These are phyloP conservation scores for Ogataea nonfermentans DNA, from an alignment of 805 yeast genomes.

Conservation along the genomic window DNA sequence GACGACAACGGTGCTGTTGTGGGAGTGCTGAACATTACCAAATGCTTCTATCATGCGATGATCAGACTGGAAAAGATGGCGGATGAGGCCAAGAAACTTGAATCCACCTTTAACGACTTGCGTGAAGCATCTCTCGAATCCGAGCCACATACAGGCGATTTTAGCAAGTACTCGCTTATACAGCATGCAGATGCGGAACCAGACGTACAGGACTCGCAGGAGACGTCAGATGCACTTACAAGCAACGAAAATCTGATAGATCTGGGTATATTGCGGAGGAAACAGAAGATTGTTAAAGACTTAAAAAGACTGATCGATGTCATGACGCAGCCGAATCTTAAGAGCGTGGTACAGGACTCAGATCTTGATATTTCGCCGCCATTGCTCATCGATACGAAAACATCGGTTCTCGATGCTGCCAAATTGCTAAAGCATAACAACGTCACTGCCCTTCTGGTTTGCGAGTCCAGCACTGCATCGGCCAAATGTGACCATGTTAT, in stretches of 20 bases:
- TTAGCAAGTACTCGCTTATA: slow-evolving; percentile 21
- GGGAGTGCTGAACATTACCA: slow-evolving; percentile 46
- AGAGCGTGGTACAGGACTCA: slow-evolving; percentile 27
- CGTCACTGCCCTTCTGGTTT: slow-evolving; percentile 42
- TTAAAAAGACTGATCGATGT: slow-evolving; percentile 37
- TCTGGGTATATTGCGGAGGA: slow-evolving; percentile 26
- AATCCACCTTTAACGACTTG: slow-evolving; percentile 31
- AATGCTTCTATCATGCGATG: slow-evolving; percentile 48
- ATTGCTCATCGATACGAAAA: slow-evolving; percentile 36
- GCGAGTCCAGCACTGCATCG: slow-evolving; percentile 25
- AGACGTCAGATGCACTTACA: slow-evolving; percentile 18
- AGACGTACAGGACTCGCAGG: slow-evolving; percentile 13
- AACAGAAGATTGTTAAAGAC: slow-evolving; percentile 33
- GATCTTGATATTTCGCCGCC: slow-evolving; percentile 32
- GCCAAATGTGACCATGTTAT: slow-evolving; percentile 36
- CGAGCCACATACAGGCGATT: slow-evolving; percentile 13
- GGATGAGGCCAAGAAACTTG: slow-evolving; percentile 35
- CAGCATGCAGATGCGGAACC: slow-evolving; percentile 16
- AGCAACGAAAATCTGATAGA: slow-evolving; percentile 26
- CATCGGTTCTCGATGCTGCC: slow-evolving; percentile 40
- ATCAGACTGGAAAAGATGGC: slow-evolving; percentile 41
- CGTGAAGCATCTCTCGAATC: slow-evolving; percentile 20
- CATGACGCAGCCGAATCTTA: slow-evolving; percentile 42
- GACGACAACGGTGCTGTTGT: slow-evolving; percentile 36
- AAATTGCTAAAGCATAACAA: slow-evolving; percentile 37